These are phyloP conservation scores for Nadsonia starkeyi-henricii DNA, from an alignment of 1,139 yeast species.

Conservation along the genomic window DNA sequence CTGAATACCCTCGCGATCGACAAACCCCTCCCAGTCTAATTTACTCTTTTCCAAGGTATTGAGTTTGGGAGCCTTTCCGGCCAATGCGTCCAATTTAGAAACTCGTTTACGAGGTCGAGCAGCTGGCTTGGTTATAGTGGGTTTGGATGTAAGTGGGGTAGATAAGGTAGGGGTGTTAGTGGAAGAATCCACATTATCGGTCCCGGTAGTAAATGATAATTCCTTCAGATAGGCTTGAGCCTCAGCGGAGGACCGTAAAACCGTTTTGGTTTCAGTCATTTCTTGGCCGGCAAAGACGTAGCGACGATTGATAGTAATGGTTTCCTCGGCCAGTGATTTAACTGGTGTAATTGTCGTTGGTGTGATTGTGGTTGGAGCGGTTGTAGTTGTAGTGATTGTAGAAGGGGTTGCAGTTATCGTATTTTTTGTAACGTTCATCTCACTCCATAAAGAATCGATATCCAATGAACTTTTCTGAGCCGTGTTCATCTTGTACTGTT, in stretches of 20 bases:
- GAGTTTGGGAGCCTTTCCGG: conserved; percentile 31
- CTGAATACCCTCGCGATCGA: conserved; percentile 68
- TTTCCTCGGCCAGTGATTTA: conserved; percentile 23
- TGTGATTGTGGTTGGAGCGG: no score
- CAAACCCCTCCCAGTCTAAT: conserved; percentile 91
- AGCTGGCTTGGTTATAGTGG: neutral
- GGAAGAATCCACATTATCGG: neutral
- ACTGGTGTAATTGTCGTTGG: no score
- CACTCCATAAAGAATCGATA: neutral
- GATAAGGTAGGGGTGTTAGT: neutral
- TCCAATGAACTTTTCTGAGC: neutral
- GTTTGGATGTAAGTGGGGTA: neutral
- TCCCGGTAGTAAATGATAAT: neutral
- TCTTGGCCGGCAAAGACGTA: conserved; percentile 86
- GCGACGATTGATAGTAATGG: conserved; percentile 57
- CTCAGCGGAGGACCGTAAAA: conserved; percentile 66
- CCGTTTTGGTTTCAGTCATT: conserved; percentile 63
- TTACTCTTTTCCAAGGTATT: conserved; percentile 88
- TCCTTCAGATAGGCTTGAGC: conserved; percentile 59
- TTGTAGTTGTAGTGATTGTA: no score
- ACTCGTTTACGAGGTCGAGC: neutral
- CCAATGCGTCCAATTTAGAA: neutral
- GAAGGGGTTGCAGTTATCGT: no score
- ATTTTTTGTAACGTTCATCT: neutral
- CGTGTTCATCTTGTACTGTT: neutral